Base-by-base conservation (phyloP, 2,329 filamentous ascomycete genomes). In the Neofusicoccum parvum region DNA sequence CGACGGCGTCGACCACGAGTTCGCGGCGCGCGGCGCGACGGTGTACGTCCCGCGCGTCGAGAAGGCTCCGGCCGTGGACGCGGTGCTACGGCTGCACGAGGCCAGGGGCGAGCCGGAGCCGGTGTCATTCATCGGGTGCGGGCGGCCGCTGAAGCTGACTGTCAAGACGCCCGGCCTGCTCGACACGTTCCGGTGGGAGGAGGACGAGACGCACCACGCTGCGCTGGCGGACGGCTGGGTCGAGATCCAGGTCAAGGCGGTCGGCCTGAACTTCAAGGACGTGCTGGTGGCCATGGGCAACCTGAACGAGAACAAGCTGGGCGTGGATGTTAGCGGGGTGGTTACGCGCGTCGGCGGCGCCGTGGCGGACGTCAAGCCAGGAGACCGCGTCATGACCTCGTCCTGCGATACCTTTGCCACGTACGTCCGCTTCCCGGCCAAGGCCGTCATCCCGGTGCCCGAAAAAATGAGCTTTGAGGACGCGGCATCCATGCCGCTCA, bases 281-380 rank as follows among this genome's bases (percentile, higher is more conserved):
- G 48, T 62, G 62, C 65, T 34, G 1, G 67, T 70, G 4, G 66
- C 66, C 9, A 48, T 66, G 41, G 72, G 71, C 1, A 62, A 69
- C 9, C 45, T 70, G 15, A 69, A 72, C 53, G n/a, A 43, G 39
- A 50, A 69, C 36, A 62, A 64, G 36, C 53, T 68, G 12, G 50
- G 41, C 12, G 32, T 46, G 12, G 90, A 92, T 75, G 90, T 88
- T 11, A 86, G 88, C 15, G 90, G 90, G 49, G 80, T 90, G 32
- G 82, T 92, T 67, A 81, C 82, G 62, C 79, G 84, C 17, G 82
- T 90, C 32, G 90, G 90, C 49, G 78, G 84, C 17, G 80, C 79
- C 34, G 88, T 90, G 37, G 85, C 80, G 41, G 79, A 77, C 0
- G 77, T 92, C 50, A 83, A 85, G 68, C 81, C 86, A 34, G 90